Conservation (phyloP, 2,329 filamentous ascomycete species). For the Scedosporium boydii region DNA sequence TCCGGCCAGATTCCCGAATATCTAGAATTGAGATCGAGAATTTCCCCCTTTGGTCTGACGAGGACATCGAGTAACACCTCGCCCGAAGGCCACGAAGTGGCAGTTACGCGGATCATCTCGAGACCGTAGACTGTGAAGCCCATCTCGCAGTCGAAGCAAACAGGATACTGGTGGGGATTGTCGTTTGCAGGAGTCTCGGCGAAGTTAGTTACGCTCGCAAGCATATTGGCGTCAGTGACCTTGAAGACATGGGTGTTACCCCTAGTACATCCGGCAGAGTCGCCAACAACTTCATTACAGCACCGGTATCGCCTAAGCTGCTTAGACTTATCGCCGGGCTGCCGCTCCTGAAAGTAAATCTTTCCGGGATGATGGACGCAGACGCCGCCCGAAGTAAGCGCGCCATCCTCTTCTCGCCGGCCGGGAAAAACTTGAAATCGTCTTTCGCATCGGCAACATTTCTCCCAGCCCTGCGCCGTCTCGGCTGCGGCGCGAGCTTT, state of each 20-base stretch:
- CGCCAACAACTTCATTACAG: slow-evolving; percentile 66
- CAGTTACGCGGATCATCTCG: slow-evolving; percentile 84
- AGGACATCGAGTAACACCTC: slow-evolving; percentile 72
- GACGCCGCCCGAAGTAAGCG: slow-evolving; percentile 64
- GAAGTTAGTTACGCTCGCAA: slow-evolving; percentile 75
- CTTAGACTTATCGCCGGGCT: slow-evolving; percentile 46
- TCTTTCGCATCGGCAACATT: slow-evolving; percentile 75
- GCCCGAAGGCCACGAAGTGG: slow-evolving; percentile 75
- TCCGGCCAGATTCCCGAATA: slow-evolving; percentile 81
- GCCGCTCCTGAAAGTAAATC: slow-evolving; percentile 46
- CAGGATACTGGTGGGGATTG: slow-evolving; percentile 59
- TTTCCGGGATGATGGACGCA: slow-evolving; percentile 79
- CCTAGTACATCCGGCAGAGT: slow-evolving; percentile 64
- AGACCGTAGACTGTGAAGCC: slow-evolving; percentile 82
- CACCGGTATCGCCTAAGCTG: slow-evolving; percentile 62
- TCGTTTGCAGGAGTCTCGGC: slow-evolving; percentile 63
- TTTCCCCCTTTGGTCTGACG: slow-evolving; percentile 71
- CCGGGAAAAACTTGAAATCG: slow-evolving; percentile 91
- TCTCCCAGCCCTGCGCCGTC: slow-evolving; percentile 68
- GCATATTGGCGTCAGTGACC: slow-evolving; percentile 60
- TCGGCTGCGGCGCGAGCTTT: slow-evolving; percentile 56
- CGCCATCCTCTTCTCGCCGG: slow-evolving; percentile 64
- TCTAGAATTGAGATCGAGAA: slow-evolving; percentile 83
- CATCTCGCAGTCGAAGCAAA: slow-evolving; percentile 97
- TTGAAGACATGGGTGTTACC: slow-evolving; percentile 79